Evolutionary conservation across 495 filamentous ascomycete species (phyloP).

Genomic region (Aspergillus incahuasiensis): DNA sequence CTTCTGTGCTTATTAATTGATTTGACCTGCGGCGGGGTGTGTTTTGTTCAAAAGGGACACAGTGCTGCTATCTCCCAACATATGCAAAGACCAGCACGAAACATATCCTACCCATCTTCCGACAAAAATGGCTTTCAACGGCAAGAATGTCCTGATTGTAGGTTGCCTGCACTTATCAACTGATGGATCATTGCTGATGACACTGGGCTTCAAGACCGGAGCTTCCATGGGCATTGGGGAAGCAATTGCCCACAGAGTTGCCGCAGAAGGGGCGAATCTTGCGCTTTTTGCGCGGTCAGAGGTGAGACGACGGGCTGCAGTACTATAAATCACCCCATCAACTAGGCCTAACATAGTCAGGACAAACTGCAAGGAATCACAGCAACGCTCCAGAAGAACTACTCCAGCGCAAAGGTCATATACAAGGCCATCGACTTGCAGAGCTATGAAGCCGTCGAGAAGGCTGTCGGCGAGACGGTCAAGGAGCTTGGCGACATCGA

Average conservation of each 20-base stretch:
- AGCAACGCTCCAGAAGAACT: constrained; percentile 4
- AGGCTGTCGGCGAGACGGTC: constrained; percentile 16
- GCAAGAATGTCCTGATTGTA: constrained; percentile 4
- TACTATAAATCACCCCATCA: too few relatives aligned
- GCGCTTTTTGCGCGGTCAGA: too few relatives aligned
- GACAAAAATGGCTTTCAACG: constrained; percentile 1
- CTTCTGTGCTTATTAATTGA: too few relatives aligned
- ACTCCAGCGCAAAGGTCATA: constrained; percentile 13
- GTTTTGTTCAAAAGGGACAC: too few relatives aligned
- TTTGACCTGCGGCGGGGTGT: too few relatives aligned
- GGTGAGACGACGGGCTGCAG: too few relatives aligned
- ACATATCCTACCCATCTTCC: too few relatives aligned
- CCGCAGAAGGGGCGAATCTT: constrained; percentile 1
- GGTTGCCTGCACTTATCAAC: not conserved
- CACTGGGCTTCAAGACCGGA: constrained; percentile 18
- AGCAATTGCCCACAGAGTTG: constrained; percentile 22
- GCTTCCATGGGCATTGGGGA: constrained; percentile 35
- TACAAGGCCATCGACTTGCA: constrained; percentile 22
- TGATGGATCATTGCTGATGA: not conserved
- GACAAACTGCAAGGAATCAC: constrained; percentile 10
- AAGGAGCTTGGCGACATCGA: constrained; percentile 25
- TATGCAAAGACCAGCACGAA: too few relatives aligned
- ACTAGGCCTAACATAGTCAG: too few relatives aligned
- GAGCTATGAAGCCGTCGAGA: constrained; percentile 22
- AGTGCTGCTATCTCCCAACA: too few relatives aligned